phyloP scores from a whole-genome alignment of 2,329 filamentous ascomycete genomes.

The Xylaria sp. region DNA sequence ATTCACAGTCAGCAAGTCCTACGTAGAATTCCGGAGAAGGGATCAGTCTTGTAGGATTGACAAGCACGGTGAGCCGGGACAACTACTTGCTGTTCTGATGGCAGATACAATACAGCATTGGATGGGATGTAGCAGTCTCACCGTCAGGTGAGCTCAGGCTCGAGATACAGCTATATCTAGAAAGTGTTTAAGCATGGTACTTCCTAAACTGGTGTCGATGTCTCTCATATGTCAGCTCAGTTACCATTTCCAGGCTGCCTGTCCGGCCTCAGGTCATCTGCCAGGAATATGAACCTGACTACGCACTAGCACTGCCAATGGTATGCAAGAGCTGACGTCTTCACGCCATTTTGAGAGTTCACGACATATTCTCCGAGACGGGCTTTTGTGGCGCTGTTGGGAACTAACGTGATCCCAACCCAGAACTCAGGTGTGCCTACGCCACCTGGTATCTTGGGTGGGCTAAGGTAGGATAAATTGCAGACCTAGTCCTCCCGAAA shows the following conservation, averaged over 20 bases:
- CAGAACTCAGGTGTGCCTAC: background rate
- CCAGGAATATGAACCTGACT: background rate
- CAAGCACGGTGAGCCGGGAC: background rate
- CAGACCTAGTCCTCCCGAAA: background rate
- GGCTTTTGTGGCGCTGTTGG: background rate
- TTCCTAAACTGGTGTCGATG: background rate
- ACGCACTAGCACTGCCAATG: background rate
- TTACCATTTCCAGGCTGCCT: background rate
- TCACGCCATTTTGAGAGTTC: background rate
- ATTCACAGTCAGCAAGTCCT: background rate
- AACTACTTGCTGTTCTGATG: background rate
- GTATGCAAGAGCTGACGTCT: background rate
- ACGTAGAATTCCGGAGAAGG: background rate
- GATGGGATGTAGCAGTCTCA: background rate
- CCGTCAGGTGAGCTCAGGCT: background rate
- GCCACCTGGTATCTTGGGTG: background rate
- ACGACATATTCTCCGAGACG: background rate
- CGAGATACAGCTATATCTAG: background rate
- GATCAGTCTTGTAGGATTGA: background rate
- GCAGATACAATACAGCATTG: background rate
- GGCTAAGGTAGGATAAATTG: background rate
- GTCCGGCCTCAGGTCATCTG: background rate
- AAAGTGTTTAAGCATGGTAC: background rate
- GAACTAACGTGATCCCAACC: background rate
- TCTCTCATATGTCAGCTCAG: slow-evolving; percentile 1